phyloP scores from a whole-genome alignment of 371 early-diverging fungal species.

The Mucor mucedo region DNA sequence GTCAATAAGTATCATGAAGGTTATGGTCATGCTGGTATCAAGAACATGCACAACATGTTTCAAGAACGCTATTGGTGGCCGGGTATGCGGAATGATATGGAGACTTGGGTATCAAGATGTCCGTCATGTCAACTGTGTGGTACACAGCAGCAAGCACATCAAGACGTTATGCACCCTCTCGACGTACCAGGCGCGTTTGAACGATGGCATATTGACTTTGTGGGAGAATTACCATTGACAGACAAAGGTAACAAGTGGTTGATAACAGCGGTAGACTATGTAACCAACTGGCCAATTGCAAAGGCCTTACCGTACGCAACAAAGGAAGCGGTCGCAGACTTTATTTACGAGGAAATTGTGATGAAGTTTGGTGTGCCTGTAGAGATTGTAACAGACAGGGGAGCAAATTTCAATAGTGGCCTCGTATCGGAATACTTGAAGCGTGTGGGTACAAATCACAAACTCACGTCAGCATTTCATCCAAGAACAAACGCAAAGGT shows the following conservation, averaged over 20 bases:
- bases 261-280: conserved; percentile 24
- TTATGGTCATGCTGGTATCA: conserved; percentile 26
- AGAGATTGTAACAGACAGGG: conserved; percentile 38
- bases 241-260: too few species aligned
- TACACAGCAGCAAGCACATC: neutral
- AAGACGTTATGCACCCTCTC: conserved; percentile 25
- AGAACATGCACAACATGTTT: conserved; percentile 22
- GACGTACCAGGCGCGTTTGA: conserved; percentile 18
- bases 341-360: too few species aligned
- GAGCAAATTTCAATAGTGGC: conserved; percentile 29
- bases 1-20: neutral
- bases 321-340: conserved; percentile 32
- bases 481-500: conserved; percentile 33
- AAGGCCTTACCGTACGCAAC: conserved; percentile 40
- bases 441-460: conserved; percentile 11
- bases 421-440: conserved; percentile 18
- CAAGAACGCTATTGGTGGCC: conserved; percentile 40
- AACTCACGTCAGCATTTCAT: conserved; percentile 29
- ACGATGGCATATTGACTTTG: conserved; percentile 15
- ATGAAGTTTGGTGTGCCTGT: conserved; percentile 29
- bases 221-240: conserved; percentile 26
- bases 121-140: conserved; percentile 31
- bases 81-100: conserved; percentile 18
- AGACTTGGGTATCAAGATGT: conserved; percentile 23
- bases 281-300: conserved; percentile 46